A percentile compares a stretch with the other conserved stretches of the same genome.
phyloP scores from a whole-genome alignment of 345 rosid genomes.

The Lepidium aucheri region DNA sequence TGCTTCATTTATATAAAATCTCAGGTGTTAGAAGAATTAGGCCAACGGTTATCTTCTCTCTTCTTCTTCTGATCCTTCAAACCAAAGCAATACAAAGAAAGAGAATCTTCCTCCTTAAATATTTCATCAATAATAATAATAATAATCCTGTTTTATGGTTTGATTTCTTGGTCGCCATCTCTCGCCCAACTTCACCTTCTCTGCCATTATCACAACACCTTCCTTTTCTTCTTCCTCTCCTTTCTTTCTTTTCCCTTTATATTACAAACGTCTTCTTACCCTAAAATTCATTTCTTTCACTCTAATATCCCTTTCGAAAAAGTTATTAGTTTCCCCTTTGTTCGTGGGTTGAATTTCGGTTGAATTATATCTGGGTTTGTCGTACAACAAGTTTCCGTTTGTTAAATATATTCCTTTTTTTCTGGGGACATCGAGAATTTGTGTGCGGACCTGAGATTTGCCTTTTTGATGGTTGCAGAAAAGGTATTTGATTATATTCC shows the following conservation, averaged over 20 bases:
- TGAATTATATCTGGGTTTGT: background rate
- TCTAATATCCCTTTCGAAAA: background rate
- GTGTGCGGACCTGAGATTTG: conserved; percentile 6
- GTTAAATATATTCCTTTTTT: background rate
- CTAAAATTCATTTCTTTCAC: background rate
- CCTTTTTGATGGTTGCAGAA: conserved; percentile 10
- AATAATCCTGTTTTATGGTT: conserved; percentile 21
- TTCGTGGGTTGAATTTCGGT: background rate
- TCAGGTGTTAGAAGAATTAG: conserved; percentile 50
- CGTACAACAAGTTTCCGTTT: background rate
- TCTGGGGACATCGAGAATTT: conserved; percentile 8
- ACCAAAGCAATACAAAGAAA: conserved; percentile 35
- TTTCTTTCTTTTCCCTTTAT: conserved; percentile 9
- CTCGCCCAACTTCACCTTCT: conserved; percentile 72
- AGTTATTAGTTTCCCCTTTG: background rate
- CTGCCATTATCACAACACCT: conserved; percentile 39
- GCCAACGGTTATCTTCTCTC: conserved; percentile 50
- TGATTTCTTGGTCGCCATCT: conserved; percentile 91
- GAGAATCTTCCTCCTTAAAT: background rate
- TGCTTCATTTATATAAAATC: conserved; percentile 26
- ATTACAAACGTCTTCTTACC: conserved; percentile 16
- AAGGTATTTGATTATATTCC: conserved; percentile 38
- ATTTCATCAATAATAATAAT: too few relatives aligned
- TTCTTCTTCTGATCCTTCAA: conserved; percentile 33
- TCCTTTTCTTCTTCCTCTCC: background rate